Conservation (phyloP, 2,329 filamentous ascomycete genomes). For the Parascedosporium putredinis region DNA sequence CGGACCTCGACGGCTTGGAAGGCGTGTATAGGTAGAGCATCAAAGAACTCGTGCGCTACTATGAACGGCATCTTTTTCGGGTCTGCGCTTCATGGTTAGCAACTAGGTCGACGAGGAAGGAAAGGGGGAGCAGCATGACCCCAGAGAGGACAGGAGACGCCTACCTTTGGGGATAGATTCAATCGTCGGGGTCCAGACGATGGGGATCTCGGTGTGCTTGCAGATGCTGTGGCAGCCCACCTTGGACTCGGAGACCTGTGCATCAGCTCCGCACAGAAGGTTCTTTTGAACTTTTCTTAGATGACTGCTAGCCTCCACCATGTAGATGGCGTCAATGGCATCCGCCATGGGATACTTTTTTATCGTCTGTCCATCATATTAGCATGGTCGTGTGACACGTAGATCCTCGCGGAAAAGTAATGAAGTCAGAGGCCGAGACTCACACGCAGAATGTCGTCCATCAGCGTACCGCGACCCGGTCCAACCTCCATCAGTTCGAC, state of each 20-base stretch:
- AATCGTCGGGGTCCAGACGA: conserved; percentile 86
- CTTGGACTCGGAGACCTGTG: conserved; percentile 57
- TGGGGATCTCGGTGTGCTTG: conserved; percentile 64
- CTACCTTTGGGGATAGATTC: conserved; percentile 65
- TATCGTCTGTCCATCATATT: conserved; percentile 52
- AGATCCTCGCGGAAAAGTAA: neutral
- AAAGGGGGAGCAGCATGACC: too few species aligned
- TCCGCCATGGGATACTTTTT: conserved; percentile 72
- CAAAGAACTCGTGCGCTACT: conserved; percentile 96
- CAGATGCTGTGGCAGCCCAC: conserved; percentile 63
- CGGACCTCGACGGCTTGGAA: conserved; percentile 62
- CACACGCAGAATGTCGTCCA: conserved; percentile 91
- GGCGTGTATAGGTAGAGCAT: conserved; percentile 89
- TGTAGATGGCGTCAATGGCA: conserved; percentile 77
- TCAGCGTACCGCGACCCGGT: conserved; percentile 85
- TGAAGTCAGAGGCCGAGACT: conserved; percentile 21
- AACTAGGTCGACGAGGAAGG: neutral
- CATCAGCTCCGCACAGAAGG: conserved; percentile 65
- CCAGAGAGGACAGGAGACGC: conserved; percentile 9
- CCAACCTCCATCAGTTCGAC: conserved; percentile 91
- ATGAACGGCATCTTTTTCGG: conserved; percentile 76
- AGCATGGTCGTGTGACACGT: neutral
- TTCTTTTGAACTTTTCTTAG: conserved; percentile 69
- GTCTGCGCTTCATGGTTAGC: conserved; percentile 27
- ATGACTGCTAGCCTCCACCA: conserved; percentile 84